A percentile compares a stretch with the other conserved stretches of the same genome.
Conservation (phyloP, 108 stramenopile species). For the Fragilaria radians region DNA sequence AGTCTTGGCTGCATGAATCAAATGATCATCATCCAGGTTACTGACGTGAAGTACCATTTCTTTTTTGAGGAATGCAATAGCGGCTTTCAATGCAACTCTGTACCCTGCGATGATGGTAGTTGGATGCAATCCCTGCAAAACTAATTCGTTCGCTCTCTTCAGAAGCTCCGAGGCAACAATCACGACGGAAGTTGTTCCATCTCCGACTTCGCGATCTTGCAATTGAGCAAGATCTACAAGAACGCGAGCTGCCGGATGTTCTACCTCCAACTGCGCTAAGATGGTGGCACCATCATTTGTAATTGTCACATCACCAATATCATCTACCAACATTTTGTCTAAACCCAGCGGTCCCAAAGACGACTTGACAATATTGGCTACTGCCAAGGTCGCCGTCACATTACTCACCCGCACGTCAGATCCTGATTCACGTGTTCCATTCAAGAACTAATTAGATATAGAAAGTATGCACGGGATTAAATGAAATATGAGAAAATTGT, state of each 20-base stretch:
- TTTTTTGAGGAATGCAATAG: constrained; percentile 92
- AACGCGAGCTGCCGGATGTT: constrained; percentile 99
- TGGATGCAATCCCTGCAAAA: constrained; percentile 94
- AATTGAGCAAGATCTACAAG: constrained; percentile 97
- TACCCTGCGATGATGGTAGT: constrained; percentile 97
- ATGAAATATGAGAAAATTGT: too few relatives aligned
- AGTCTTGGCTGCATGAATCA: constrained; percentile 94
- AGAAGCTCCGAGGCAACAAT: constrained; percentile 96
- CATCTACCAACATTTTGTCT: constrained; percentile 99
- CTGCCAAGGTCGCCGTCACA: constrained; percentile 97
- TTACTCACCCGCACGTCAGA: constrained; percentile 92
- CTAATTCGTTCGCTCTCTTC: constrained; percentile 92
- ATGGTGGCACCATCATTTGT: constrained; percentile 99
- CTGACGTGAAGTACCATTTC: constrained; percentile 85
- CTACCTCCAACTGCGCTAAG: constrained; percentile 94
- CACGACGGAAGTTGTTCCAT: constrained; percentile 98
- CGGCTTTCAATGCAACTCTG: constrained; percentile 93
- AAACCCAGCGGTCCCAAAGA: constrained; percentile 98
- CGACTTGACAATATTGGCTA: constrained; percentile 99
- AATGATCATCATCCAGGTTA: constrained; percentile 74
- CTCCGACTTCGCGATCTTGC: constrained; percentile 99
- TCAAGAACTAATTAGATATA: constrained; percentile 51
- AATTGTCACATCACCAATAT: constrained; percentile 98
- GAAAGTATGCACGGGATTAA: neutral
- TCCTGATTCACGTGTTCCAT: constrained; percentile 81